Evolutionary conservation across 768 basidiomycete species (phyloP).

Genomic region (Baorangia bicolor): DNA sequence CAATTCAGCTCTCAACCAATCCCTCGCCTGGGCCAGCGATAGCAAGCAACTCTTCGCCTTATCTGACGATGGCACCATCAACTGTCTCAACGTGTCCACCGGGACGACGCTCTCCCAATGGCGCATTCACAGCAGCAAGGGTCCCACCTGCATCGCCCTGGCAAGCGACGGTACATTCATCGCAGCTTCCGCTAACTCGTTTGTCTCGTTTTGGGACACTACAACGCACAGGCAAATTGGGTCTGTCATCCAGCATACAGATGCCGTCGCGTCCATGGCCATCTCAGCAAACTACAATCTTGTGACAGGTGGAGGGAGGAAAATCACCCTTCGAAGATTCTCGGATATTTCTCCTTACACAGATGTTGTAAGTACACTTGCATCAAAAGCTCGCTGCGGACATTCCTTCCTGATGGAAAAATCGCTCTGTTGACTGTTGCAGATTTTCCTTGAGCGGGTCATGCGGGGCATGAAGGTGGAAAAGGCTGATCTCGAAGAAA

Average conservation of each 20-base stretch:
- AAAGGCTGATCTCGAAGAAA: neutral
- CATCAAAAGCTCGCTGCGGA: neutral
- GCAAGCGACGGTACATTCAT: neutral
- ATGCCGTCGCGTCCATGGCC: neutral
- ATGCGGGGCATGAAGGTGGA: too few species aligned
- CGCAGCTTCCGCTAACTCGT: neutral
- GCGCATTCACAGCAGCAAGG: neutral
- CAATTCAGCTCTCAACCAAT: too few species aligned
- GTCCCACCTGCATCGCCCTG: neutral
- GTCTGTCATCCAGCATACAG: neutral
- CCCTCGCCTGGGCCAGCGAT: neutral
- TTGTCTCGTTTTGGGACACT: neutral
- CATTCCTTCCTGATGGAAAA: neutral
- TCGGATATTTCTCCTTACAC: neutral
- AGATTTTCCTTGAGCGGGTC: too few species aligned
- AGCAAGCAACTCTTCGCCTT: neutral
- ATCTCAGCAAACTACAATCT: neutral
- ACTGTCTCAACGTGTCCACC: neutral
- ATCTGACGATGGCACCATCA: neutral
- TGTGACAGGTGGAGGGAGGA: neutral
- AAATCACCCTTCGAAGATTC: neutral
- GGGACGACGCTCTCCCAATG: neutral
- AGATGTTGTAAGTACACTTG: neutral
- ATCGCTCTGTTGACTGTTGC: neutral
- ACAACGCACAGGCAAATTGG: neutral